Conservation (phyloP, 805 yeast genomes). For the Groenewaldozyma salmanticensis region DNA sequence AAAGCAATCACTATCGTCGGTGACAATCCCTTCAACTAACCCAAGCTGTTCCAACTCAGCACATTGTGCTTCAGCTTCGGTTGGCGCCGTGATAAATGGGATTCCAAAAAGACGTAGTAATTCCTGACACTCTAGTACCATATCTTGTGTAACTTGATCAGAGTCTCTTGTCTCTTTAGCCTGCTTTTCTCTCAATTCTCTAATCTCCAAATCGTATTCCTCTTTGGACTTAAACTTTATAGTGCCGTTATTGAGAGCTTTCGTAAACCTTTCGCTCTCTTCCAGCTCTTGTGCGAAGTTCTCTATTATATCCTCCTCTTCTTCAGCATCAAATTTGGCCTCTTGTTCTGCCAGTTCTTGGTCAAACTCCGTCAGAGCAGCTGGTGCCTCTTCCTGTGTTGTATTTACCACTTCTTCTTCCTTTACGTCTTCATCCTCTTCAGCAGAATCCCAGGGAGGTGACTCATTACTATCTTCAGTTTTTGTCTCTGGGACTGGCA, state of each 20-base stretch:
- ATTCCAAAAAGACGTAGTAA: slow-evolving; percentile 80
- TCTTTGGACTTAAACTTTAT: slow-evolving; percentile 3
- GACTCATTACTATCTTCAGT: neutral
- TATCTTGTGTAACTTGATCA: slow-evolving; percentile 77
- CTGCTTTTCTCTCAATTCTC: slow-evolving; percentile 47
- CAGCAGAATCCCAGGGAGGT: neutral
- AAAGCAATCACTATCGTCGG: slow-evolving; percentile 96
- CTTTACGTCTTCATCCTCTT: slow-evolving; percentile 8
- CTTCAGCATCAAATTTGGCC: slow-evolving; percentile 42
- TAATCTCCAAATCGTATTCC: slow-evolving; percentile 18
- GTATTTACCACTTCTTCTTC: slow-evolving; percentile 3
- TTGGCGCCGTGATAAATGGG: slow-evolving; percentile 92
- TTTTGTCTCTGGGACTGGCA: slow-evolving; percentile 9
- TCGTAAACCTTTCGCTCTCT: slow-evolving; percentile 59
- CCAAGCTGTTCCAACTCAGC: slow-evolving; percentile 61
- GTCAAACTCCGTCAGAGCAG: slow-evolving; percentile 7
- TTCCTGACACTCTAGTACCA: slow-evolving; percentile 89
- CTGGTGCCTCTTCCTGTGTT: slow-evolving; percentile 7
- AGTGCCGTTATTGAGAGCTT: slow-evolving; percentile 26
- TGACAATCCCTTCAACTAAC: slow-evolving; percentile 87
- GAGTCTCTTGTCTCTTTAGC: slow-evolving; percentile 72
- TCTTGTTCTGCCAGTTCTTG: slow-evolving; percentile 22
- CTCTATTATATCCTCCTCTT: slow-evolving; percentile 56
- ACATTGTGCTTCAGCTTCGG: slow-evolving; percentile 99
- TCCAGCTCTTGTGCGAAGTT: slow-evolving; percentile 60